Evolutionary conservation across 129 eudicot species (phyloP), one percentile per base, ranked within the genome.

Genomic region (Helichrysum umbraculigerum): DNA sequence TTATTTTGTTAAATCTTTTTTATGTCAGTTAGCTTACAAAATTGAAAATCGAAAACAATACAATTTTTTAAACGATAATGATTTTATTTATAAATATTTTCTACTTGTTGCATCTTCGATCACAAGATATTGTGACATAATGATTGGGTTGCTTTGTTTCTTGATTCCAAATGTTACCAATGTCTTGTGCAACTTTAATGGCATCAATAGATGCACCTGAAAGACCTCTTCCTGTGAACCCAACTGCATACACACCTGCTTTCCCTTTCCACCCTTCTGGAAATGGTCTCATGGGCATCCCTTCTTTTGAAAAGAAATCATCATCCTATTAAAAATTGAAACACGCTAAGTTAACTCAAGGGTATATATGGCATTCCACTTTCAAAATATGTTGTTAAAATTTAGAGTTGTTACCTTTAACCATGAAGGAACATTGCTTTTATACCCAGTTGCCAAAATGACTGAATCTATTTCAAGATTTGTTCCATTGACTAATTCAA

Each of bases 341-440:
- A 37, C 16, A 16, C 69, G 56, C 56, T 19, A 17, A 3, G 14
- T 79, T 66, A 79, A 66, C 56, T 22, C 75, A 80, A 54, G 75
- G 79, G 81, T 75, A 67, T 58, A 51, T 28, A 69, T 41, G 81
- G 73, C 51, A 78, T 70, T 82, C 78, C 75, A 8, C 56, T 42
- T 6, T 73, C 35, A 30, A n/a, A n/a, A n/a, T n/a, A n/a, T n/a
- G n/a, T n/a, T n/a, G n/a, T n/a, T n/a, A n/a, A n/a, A n/a, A 52
- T 1, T 21, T 17, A 39, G 14, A 62, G 22, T 66, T 60, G 78
- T 85, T 69, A 95, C 99, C 97, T 87, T 81, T 76, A 95, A 74
- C 99, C 99, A 95, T 56, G 99, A 83, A 54, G 99, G 92, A 47
- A 95, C 99, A 85, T 95, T 95, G 91, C 99, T 91, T 79, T 89